A percentile compares a stretch with the other conserved stretches of the same genome.
Conservation (phyloP, 2,329 filamentous ascomycete species). For the Verticillium zaregamsianum region DNA sequence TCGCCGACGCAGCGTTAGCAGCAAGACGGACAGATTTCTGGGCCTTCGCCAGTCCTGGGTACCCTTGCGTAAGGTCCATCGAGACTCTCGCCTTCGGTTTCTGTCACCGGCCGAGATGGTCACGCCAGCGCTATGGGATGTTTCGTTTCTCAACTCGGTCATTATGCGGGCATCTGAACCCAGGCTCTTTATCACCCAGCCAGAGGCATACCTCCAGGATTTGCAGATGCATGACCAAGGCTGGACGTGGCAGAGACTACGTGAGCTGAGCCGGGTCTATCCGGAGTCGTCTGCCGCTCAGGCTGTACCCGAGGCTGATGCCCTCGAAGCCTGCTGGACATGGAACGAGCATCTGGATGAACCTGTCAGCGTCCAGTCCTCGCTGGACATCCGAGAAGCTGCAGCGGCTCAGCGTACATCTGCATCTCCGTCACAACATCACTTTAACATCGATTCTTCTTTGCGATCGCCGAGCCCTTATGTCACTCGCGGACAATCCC, state of each 20-base stretch:
- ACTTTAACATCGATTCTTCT: conserved; percentile 31
- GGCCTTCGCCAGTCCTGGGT: conserved; percentile 67
- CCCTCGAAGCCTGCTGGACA: conserved; percentile 62
- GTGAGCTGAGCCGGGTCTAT: conserved; percentile 56
- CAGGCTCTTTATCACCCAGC: conserved; percentile 71
- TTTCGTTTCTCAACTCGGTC: conserved; percentile 65
- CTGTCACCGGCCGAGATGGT: conserved; percentile 68
- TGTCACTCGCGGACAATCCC: conserved; percentile 34
- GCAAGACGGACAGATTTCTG: conserved; percentile 41
- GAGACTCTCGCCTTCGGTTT: conserved; percentile 68
- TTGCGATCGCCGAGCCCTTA: conserved; percentile 29
- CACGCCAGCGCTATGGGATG: conserved; percentile 67
- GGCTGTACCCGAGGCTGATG: conserved; percentile 57
- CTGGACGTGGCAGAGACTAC: conserved; percentile 70
- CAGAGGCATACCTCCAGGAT: conserved; percentile 70
- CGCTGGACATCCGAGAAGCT: conserved; percentile 36
- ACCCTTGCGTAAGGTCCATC: conserved; percentile 73
- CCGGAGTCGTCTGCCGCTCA: conserved; percentile 31
- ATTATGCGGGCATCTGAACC: conserved; percentile 68
- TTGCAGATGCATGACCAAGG: conserved; percentile 44
- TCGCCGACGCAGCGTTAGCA: conserved; percentile 19
- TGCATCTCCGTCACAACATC: conserved; percentile 36
- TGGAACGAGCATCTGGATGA: conserved; percentile 64
- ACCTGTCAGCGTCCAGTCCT: conserved; percentile 38
- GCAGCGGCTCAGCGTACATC: conserved; percentile 30